A percentile compares a stretch with the other conserved stretches of the same genome.
Conservation (phyloP, 164 flowering plant species). For the Vitis rotundifolia region DNA sequence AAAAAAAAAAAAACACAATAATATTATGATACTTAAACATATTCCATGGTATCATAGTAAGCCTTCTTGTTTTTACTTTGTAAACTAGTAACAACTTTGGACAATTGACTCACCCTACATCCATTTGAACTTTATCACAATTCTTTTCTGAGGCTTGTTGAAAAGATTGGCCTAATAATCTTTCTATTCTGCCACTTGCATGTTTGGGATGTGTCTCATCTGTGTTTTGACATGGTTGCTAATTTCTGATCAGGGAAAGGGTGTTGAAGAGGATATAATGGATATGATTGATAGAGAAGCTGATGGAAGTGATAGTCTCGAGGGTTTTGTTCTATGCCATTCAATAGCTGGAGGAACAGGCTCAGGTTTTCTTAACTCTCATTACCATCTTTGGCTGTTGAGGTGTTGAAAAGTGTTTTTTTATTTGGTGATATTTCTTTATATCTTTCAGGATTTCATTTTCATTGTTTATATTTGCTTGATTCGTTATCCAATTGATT, state of each 20-base stretch:
- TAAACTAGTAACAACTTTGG: background rate
- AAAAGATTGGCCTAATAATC: background rate
- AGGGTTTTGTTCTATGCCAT: slow-evolving; percentile 98
- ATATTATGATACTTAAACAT: too few relatives aligned
- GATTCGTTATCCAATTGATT: background rate
- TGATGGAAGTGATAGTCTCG: slow-evolving; percentile 99
- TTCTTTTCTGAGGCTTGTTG: background rate
- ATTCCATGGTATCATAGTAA: too few relatives aligned
- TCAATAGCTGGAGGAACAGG: slow-evolving; percentile 99
- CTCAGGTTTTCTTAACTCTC: slow-evolving; percentile 63
- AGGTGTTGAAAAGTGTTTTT: background rate
- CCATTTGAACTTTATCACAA: background rate
- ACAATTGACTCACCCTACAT: background rate
- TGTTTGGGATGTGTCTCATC: background rate
- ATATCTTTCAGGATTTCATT: background rate
- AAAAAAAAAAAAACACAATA: too few relatives aligned
- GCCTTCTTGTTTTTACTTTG: background rate
- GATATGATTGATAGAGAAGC: slow-evolving; percentile 99
- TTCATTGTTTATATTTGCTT: background rate
- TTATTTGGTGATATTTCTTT: too few relatives aligned
- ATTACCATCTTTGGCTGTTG: background rate
- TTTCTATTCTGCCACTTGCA: background rate
- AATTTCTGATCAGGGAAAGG: slow-evolving; percentile 67
- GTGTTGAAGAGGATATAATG: slow-evolving; percentile 96
- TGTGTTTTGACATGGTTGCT: background rate